Evolutionary conservation across 495 filamentous ascomycete species (phyloP).

Genomic region (Penicillium subrubescens): DNA sequence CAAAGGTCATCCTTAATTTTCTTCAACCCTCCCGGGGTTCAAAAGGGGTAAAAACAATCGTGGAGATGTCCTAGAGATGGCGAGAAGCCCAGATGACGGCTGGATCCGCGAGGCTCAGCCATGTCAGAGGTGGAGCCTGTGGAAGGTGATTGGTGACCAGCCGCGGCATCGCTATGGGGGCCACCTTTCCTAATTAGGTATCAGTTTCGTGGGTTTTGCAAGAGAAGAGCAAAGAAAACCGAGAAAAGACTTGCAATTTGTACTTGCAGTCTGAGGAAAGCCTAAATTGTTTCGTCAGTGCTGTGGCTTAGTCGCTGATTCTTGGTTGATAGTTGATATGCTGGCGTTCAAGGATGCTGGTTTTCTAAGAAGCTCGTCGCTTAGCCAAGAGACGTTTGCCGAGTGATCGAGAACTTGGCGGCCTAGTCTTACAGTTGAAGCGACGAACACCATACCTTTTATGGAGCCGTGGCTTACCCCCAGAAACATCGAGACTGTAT

Average conservation of each 20-base stretch:
- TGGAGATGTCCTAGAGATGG: background rate
- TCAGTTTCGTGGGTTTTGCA: background rate
- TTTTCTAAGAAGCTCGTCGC: background rate
- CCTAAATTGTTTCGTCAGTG: background rate
- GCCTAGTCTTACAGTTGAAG: background rate
- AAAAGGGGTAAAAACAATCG: conserved; percentile 23
- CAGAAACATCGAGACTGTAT: background rate
- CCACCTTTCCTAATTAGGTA: conserved; percentile 15
- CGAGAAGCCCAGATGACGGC: background rate
- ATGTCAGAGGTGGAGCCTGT: background rate
- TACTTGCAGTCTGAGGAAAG: background rate
- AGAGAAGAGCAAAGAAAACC: background rate
- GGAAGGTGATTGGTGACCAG: conserved; percentile 5
- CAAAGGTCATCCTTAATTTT: background rate
- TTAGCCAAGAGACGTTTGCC: background rate
- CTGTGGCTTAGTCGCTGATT: background rate
- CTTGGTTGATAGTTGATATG: background rate
- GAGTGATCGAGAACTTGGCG: background rate
- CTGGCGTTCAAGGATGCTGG: background rate
- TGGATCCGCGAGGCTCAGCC: conserved; percentile 3
- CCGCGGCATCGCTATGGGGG: background rate
- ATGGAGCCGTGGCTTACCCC: background rate
- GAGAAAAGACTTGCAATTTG: background rate
- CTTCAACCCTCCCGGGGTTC: background rate
- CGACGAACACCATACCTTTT: background rate